Conservation (phyloP, 169 alveolate genomes). For the Cryptosporidium canis region DNA sequence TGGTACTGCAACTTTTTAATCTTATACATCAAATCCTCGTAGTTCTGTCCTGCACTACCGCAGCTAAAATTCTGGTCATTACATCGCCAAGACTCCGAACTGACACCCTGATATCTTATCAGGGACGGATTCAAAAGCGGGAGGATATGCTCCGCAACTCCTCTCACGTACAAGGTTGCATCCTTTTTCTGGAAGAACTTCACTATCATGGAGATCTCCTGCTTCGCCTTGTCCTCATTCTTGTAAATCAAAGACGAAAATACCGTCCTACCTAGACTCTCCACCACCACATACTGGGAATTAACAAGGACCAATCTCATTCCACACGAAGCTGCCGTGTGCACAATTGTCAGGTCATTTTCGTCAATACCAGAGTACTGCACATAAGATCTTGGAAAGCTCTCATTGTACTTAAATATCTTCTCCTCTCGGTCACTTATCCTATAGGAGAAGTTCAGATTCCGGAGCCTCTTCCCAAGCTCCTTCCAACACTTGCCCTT, state of each 20-base stretch:
- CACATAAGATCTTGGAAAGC: slow-evolving; percentile 49
- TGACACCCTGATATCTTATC: not conserved
- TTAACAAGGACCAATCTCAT: slow-evolving; percentile 59
- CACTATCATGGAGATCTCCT: slow-evolving; percentile 51
- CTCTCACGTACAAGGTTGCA: slow-evolving; percentile 39
- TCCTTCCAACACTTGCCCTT: not conserved
- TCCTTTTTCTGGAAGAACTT: slow-evolving; percentile 13
- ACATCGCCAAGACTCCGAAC: not conserved
- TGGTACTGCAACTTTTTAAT: slow-evolving; percentile 31
- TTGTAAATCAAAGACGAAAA: slow-evolving; percentile 58
- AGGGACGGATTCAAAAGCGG: slow-evolving; percentile 12
- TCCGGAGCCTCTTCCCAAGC: not conserved
- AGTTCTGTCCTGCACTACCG: not conserved
- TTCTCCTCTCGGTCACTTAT: not conserved
- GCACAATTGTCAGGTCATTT: slow-evolving; percentile 51
- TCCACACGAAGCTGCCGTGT: slow-evolving; percentile 68
- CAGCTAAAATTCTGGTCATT: too few species aligned
- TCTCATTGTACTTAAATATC: not conserved
- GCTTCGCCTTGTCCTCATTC: slow-evolving; percentile 33
- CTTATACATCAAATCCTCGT: slow-evolving; percentile 16
- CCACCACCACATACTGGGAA: slow-evolving; percentile 56
- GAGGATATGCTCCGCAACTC: slow-evolving; percentile 40
- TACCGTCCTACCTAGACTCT: slow-evolving; percentile 53
- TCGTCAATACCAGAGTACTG: slow-evolving; percentile 66
- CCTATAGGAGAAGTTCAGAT: slow-evolving; percentile 13